Evolutionary conservation across 1,139 yeast species (phyloP), one percentile per base, ranked within the genome.

Genomic region (Taphrina confusa): DNA sequence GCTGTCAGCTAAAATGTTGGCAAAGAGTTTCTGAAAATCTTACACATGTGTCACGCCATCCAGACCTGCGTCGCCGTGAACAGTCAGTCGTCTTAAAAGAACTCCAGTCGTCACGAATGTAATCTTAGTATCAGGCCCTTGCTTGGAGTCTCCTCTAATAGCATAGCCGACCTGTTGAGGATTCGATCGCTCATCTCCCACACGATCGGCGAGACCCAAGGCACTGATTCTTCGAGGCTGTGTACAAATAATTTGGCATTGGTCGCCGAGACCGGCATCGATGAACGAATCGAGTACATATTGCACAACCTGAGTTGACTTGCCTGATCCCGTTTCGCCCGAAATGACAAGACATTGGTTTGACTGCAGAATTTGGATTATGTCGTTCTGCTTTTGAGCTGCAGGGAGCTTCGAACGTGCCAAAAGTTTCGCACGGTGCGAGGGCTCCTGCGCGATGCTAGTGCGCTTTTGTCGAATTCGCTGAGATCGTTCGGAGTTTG

Each of bases 311-410:
- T 90, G 97, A 0, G 97, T 90, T 0, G 96, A 87, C 69, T 90
- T 90, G 66, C 97, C 97, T 0, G 96, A 89, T 66, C 98, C 98
- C 0, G 98, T 92, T 71, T 92, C 98, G 71, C 97, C 98, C 1
- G 97, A 92, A 36, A 92, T 80, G 40, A 92, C 74, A 2, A 88
- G 82, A 1, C 89, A 86, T 65, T 82, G 82, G 67, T 86, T 81
- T 0, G 75, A 65, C 37, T 78, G 75, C 4, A 92, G 81, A 2
- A 82, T 72, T 0, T 80, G 69, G 1, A 87, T 77, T 47, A 92
- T 77, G 3, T 78, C 76, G 0, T 79, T 74, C 56, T 76, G 78
- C 69, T 85, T 85, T 11, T 75, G 71, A 95, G 96, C 91, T 0
- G 97, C 97, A 0, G 98, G 97, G 33, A 92, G 74, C 2, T 71